Base-by-base conservation (phyloP, 2,329 filamentous ascomycete genomes). In the Plenodomus biglobosus region DNA sequence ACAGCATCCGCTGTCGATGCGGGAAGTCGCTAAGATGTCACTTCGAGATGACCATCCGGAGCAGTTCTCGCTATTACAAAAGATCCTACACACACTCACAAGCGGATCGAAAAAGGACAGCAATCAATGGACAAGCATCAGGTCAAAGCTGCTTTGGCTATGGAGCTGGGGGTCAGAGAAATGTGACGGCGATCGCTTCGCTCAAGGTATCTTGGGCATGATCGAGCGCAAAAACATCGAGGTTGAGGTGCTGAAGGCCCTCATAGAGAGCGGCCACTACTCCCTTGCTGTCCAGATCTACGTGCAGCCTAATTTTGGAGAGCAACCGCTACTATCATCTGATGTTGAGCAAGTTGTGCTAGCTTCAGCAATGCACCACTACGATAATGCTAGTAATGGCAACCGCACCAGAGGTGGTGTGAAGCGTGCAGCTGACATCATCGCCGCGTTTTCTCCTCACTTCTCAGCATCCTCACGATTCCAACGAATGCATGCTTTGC, bases 381-480 rank as follows among this genome's bases (percentile, higher is more conserved):
- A 91, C 64, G 89, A 94, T 62, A 89, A 89, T 64, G 88, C 89
- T 2, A 88, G 86, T 18, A 94, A 94, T 61, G 87, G 87, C 0
- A 91, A 92, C 59, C 83, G 83, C 46, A 88, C 82, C 1, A 80
- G 88, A 56, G 89, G 89, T 15, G 86, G 86, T 0, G 78, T 94
- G 61, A 90, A 89, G 71, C 89, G 85, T 68, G 90, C 87, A 38
- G 80, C 86, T 56, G 68, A 71, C 46, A 69, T 69, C 5, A 76
- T 90, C 35, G 77, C 81, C 34, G 77, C 85, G 1, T 88, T 91
- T 58, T 81, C 82, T 2, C 69, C 75, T 19, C 80, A 82, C 7
- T 78, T 90, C 40, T 64, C 73, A 1, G 72, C 74, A 18, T 81
- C 82, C 1, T 67, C 76, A 1, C 75, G 78, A 1, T 79, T 81